Evolutionary conservation across 2,329 filamentous ascomycete species (phyloP).

Genomic region (Boeremia lycopersici): DNA sequence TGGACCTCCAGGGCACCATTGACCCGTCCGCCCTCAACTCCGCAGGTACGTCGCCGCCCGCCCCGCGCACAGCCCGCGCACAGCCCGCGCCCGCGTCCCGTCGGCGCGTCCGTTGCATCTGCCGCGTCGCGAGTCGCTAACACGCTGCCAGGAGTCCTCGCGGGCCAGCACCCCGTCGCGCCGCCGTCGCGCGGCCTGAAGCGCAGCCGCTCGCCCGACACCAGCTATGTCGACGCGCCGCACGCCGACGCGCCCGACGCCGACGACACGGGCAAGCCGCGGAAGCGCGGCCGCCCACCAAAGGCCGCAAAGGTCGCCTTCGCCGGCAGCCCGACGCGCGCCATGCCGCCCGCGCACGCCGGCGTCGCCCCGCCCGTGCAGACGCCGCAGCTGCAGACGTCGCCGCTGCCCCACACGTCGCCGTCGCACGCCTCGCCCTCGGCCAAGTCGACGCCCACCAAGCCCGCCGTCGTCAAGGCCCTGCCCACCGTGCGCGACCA

Average conservation of each 20-base stretch:
- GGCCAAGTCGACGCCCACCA: constrained; percentile 75
- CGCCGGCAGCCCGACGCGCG: constrained; percentile 61
- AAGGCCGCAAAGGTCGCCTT: constrained; percentile 60
- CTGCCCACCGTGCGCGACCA: constrained; percentile 95
- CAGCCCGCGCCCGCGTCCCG: constrained; percentile 11
- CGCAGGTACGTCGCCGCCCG: constrained; percentile 37
- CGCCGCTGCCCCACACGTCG: constrained; percentile 56
- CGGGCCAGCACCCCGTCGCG: constrained; percentile 38
- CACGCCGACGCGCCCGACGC: constrained; percentile 30
- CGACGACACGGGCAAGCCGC: constrained; percentile 44
- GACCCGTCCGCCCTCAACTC: constrained; percentile 49
- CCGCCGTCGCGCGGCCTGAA: constrained; percentile 47
- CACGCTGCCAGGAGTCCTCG: constrained; percentile 35
- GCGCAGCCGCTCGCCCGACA: constrained; percentile 50
- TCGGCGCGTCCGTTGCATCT: constrained; percentile 38
- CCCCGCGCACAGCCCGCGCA: background rate
- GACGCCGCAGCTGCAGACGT: constrained; percentile 61
- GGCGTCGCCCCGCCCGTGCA: constrained; percentile 57
- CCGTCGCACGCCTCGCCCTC: constrained; percentile 69
- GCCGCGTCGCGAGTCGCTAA: constrained; percentile 38
- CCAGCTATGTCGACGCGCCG: constrained; percentile 42
- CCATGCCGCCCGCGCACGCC: constrained; percentile 58
- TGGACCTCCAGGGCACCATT: constrained; percentile 50
- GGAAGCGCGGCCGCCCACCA: constrained; percentile 62
- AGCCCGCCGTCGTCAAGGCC: constrained; percentile 82